phyloP scores from a whole-genome alignment of 805 yeast species.

The Candida corydali region DNA sequence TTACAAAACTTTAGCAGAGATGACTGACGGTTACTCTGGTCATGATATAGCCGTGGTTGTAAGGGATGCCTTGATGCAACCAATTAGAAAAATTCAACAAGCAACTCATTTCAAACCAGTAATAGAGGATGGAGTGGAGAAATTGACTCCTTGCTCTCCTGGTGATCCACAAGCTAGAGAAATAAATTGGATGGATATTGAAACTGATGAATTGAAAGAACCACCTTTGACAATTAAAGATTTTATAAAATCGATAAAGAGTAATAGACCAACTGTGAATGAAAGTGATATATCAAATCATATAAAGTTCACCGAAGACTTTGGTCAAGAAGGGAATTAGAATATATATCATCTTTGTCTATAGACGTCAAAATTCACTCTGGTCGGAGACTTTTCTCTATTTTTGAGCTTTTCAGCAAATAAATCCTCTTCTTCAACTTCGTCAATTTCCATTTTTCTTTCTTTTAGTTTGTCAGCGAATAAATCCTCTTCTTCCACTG shows the following conservation, averaged over 20 bases:
- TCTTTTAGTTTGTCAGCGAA: conserved; percentile 24
- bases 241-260: conserved; percentile 86
- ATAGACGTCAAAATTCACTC: conserved; percentile 7
- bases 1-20: conserved; percentile 72
- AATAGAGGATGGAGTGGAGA: conserved; percentile 35
- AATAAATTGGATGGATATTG: conserved; percentile 91
- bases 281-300: conserved; percentile 77
- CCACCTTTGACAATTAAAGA: conserved; percentile 89
- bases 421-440: conserved; percentile 9
- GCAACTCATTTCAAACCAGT: conserved; percentile 90
- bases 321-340: conserved; percentile 94
- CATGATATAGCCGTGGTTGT: conserved; percentile 96
- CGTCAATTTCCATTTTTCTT: background rate
- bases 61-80: conserved; percentile 96
- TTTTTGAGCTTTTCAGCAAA: conserved; percentile 19
- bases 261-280: conserved; percentile 93
- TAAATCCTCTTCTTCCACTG: conserved; percentile 23
- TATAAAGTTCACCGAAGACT: conserved; percentile 84
- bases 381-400: conserved; percentile 19
- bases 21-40: conserved; percentile 98
- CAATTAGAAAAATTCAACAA: conserved; percentile 88
- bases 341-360: conserved; percentile 2
- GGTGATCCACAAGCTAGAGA: conserved; percentile 87
- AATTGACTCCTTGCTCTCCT: conserved; percentile 91
- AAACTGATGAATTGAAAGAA: conserved; percentile 81